Evolutionary conservation across 768 basidiomycete genomes (phyloP), one percentile per base, ranked within the genome.

Genomic region (Boletus patriciae): DNA sequence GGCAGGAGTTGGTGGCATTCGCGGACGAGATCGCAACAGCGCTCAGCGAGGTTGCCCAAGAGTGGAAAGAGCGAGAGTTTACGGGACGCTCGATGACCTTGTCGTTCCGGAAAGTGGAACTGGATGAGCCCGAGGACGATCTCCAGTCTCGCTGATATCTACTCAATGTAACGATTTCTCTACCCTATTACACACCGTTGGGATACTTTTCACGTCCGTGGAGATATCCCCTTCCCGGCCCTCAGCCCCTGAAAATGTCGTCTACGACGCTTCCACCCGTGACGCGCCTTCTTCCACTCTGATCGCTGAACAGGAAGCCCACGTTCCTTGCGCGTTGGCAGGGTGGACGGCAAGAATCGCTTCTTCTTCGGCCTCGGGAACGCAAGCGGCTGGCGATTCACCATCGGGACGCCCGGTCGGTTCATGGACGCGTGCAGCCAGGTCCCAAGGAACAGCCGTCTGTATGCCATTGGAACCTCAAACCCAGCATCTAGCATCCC

Each of bases 11-110:
- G 79, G 59, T 74, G 29, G 66, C 69, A 34, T 80, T 79, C 25
- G 70, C 83, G 34, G 63, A 78, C 36, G 74, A 80, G 50, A 72
- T 82, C 4, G 62, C 78, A 7, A 66, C 70, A 0, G 56, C 62
- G 15, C 68, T 89, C 44, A 63, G 66, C 29, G 88, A 83, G 52
- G 70, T 82, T 7, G 79, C 77, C 44, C 75, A 74, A 44, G 85
- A 87, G 70, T 82, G 79, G 75, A 83, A 79, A 63, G 70, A 70
- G 18, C 72, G 76, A 19, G 76, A 75, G 13, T 63, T 79, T 33
- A 70, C 74, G 15, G 68, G 62, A 34, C 74, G 73, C 16, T 63
- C 70, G n/a, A 77, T 72, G 11, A 64, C 69, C 13, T 53, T 86
- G 52, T 81, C 74, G 46, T 68, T 87, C 40, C 78, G 80, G 56